Conservation (phyloP, 1,284 basidiomycete genomes). For the Trichosporon sp. region DNA sequence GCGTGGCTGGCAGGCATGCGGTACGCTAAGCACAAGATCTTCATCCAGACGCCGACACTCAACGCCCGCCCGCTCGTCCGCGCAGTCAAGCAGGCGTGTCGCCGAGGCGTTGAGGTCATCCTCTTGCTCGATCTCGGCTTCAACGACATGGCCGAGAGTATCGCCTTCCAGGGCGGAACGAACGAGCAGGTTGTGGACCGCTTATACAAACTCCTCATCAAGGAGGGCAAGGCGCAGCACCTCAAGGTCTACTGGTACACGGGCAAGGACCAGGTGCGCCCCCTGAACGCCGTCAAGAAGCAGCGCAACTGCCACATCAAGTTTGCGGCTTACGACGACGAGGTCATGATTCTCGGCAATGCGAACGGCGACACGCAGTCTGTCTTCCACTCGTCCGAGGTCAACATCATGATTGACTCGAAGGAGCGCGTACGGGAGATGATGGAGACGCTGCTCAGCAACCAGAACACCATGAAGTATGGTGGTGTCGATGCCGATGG, state of each 20-base stretch:
- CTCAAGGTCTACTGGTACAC: constrained; percentile 63
- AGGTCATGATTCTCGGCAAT: constrained; percentile 62
- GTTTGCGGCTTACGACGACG: constrained; percentile 65
- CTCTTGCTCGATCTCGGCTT: constrained; percentile 63
- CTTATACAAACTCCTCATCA: constrained; percentile 57
- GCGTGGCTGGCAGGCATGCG: constrained; percentile 69
- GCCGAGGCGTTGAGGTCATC: constrained; percentile 61
- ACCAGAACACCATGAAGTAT: constrained; percentile 66
- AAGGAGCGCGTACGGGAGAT: constrained; percentile 58
- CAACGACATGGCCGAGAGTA: constrained; percentile 59
- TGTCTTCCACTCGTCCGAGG: constrained; percentile 73
- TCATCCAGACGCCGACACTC: constrained; percentile 71
- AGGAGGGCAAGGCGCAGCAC: constrained; percentile 53
- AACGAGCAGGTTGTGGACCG: constrained; percentile 67
- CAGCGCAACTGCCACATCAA: constrained; percentile 75
- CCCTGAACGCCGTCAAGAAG: constrained; percentile 65
- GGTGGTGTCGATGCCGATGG: constrained; percentile 62
- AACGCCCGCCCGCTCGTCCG: constrained; percentile 65
- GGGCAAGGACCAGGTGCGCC: constrained; percentile 58
- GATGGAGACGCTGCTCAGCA: constrained; percentile 58
- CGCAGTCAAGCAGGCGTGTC: constrained; percentile 61
- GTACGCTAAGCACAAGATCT: constrained; percentile 63
- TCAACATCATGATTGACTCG: constrained; percentile 69
- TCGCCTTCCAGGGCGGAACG: constrained; percentile 73
- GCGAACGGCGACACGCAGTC: constrained; percentile 57